Evolutionary conservation across 306 rosid genomes (phyloP), one percentile per base, ranked within the genome.

Genomic region (Begonia peltatifolia): DNA sequence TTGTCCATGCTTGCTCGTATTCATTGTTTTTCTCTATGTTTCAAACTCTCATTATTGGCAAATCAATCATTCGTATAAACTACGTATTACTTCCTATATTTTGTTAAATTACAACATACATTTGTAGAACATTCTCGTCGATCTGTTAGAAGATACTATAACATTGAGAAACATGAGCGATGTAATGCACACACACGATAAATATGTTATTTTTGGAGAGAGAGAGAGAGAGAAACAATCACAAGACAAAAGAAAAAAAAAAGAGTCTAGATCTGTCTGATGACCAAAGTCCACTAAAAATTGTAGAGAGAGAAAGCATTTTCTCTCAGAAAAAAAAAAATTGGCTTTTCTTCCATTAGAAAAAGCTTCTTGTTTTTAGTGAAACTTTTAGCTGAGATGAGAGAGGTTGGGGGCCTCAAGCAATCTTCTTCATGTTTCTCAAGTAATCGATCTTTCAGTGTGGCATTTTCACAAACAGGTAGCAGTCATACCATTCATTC

Each of bases 211-310:
- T 11, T 11, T 11, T 11, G 49, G 35, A 68, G 46, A 52, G 8
- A 14, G 46, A 50, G 51, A 50, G 18, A 17, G 18, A 17, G 18
- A 79, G 77, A 71, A 17, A 63, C 76, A 76, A 63, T 13, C 15
- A 47, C 50, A 62, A 76, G 83, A 84, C 82, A 87, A 69, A 76
- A 78, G 71, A 65, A 67, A 79, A 78, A 75, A 17, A 71, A 59
- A 66, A 12, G 57, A 56, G 94, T 78, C 92, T 41, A 64, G 47
- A 59, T 71, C 58, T 71, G 80, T 79, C 80, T 74, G 46, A 79
- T 84, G 92, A 87, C 92, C 77, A 3, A 66, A 60, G 67, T 78
- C 87, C 96, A 78, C 84, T 76, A 80, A 81, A 66, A 22, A 41
- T 52, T 59, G 65, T 57, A 70, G 79, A 73, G 79, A 58, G 16